Evolutionary conservation across 176 grass and related monocot species (phyloP).

Genomic region (Lolium rigidum): DNA sequence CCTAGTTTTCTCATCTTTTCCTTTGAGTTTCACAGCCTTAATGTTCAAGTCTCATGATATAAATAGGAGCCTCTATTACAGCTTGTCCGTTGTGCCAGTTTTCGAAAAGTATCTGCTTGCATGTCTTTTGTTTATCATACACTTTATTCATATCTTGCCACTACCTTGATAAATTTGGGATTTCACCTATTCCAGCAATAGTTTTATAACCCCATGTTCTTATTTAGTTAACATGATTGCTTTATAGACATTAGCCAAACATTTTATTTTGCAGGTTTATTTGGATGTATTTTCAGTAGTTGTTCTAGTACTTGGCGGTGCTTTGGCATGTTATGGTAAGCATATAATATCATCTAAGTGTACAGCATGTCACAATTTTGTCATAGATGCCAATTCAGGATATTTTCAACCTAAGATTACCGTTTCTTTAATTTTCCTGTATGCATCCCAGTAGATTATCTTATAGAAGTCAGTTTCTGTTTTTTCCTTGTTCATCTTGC

Average conservation of each 20-base stretch:
- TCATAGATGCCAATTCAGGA: conserved; percentile 29
- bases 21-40: background rate
- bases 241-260: conserved; percentile 19
- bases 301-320: conserved; percentile 74
- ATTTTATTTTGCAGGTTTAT: conserved; percentile 85
- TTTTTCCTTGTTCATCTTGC: conserved; percentile 11
- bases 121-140: conserved; percentile 29
- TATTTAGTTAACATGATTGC: conserved; percentile 33
- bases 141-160: conserved; percentile 12
- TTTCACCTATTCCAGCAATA: conserved; percentile 14
- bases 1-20: background rate
- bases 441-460: conserved; percentile 22
- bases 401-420: conserved; percentile 18
- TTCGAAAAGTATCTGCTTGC: conserved; percentile 1
- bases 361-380: background rate
- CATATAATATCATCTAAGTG: conserved; percentile 34
- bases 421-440: conserved; percentile 28
- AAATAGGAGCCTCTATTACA: conserved; percentile 19
- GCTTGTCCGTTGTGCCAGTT: background rate
- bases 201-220: background rate
- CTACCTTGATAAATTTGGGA: conserved; percentile 7
- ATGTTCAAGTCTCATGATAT: conserved; percentile 30
- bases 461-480: conserved; percentile 26
- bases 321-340: conserved; percentile 93
- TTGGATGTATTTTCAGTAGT: conserved; percentile 93